Percentiles rank a stretch among this genome's conserved stretches.
phyloP scores from a whole-genome alignment of 495 filamentous ascomycete genomes.

The Hypoxylon lienhwacheense region DNA sequence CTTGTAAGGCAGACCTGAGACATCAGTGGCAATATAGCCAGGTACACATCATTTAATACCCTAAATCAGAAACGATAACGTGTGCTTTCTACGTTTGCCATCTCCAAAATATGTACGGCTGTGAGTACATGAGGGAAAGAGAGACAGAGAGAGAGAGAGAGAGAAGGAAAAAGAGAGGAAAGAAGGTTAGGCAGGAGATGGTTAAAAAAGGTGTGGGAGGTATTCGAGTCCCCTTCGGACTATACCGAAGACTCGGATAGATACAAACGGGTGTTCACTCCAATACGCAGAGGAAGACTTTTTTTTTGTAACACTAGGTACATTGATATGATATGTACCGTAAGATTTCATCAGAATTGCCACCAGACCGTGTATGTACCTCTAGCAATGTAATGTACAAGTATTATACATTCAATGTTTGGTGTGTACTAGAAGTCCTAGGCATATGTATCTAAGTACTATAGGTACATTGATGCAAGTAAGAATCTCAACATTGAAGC shows the following conservation, averaged over 20 bases:
- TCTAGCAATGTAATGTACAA: not conserved
- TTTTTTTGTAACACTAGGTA: too few relatives aligned
- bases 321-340: too few relatives aligned
- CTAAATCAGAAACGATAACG: conserved; percentile 14
- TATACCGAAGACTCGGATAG: conserved; percentile 26
- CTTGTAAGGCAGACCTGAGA: conserved; percentile 7
- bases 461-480: too few relatives aligned
- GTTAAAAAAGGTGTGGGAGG: conserved; percentile 5
- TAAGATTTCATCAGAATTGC: too few relatives aligned
- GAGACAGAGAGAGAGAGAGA: too few relatives aligned
- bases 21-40: conserved; percentile 24
- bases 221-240: conserved; percentile 24
- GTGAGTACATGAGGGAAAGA: too few relatives aligned
- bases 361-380: too few relatives aligned
- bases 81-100: conserved; percentile 1
- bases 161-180: too few relatives aligned
- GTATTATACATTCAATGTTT: not conserved
- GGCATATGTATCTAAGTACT: too few relatives aligned
- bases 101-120: too few relatives aligned
- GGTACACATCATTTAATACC: conserved; percentile 16
- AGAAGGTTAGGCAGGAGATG: conserved; percentile 12
- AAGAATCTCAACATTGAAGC: too few relatives aligned
- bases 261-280: conserved; percentile 19
- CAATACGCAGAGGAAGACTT: too few relatives aligned
- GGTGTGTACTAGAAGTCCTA: not conserved